Evolutionary conservation across 768 basidiomycete genomes (phyloP).

Genomic region (Tylopilus balloui): DNA sequence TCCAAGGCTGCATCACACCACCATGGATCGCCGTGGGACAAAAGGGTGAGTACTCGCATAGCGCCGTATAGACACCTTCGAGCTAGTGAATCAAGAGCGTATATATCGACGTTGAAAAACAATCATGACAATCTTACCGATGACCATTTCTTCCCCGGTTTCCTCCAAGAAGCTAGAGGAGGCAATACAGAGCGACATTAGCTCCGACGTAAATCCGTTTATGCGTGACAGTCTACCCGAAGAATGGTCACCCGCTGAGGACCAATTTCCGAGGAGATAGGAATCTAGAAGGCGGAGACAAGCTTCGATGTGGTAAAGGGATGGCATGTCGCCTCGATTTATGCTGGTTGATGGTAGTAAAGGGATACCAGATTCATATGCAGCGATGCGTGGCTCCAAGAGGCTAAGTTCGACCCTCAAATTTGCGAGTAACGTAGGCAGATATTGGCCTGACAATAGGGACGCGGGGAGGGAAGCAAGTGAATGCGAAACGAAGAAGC

Average conservation of each 20-base stretch:
- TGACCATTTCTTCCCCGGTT: slow-evolving; percentile 6
- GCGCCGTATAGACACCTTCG: slow-evolving; percentile 50
- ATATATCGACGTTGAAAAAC: neutral
- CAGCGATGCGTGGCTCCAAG: slow-evolving; percentile 35
- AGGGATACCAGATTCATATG: slow-evolving; percentile 39
- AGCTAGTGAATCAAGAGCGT: slow-evolving; percentile 23
- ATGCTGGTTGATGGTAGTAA: slow-evolving; percentile 30
- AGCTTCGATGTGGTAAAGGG: slow-evolving; percentile 46
- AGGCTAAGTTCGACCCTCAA: slow-evolving; percentile 38
- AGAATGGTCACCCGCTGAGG: slow-evolving; percentile 15
- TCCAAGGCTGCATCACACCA: slow-evolving; percentile 56
- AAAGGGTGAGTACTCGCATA: slow-evolving; percentile 64
- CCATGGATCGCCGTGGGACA: slow-evolving; percentile 56
- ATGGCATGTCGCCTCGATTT: slow-evolving; percentile 26
- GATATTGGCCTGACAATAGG: slow-evolving; percentile 33
- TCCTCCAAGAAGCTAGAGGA: slow-evolving; percentile 38
- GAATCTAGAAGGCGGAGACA: slow-evolving; percentile 60
- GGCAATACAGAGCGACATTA: slow-evolving; percentile 50
- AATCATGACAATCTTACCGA: slow-evolving; percentile 13
- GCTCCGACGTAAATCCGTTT: slow-evolving; percentile 38
- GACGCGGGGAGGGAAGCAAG: slow-evolving; percentile 48
- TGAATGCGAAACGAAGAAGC: slow-evolving; percentile 49
- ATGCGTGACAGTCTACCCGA: slow-evolving; percentile 7
- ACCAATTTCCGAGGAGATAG: slow-evolving; percentile 60
- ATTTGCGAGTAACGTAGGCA: slow-evolving; percentile 29